phyloP scores from a whole-genome alignment of 2,329 filamentous ascomycete genomes.

The Aspergillus chevalieri region DNA sequence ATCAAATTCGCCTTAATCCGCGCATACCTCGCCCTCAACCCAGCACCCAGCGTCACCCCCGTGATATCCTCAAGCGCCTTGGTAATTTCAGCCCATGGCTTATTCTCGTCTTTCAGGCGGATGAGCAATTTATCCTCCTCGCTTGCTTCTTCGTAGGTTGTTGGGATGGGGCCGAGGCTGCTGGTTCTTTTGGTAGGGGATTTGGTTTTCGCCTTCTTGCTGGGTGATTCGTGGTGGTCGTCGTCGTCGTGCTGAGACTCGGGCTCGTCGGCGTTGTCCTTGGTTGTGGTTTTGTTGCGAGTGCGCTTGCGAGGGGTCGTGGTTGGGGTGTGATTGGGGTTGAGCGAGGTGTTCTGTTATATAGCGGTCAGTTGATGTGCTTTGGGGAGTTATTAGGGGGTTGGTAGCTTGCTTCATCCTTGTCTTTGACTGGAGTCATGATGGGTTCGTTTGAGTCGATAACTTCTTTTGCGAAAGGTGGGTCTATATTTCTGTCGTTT shows the following conservation, averaged over 20 bases:
- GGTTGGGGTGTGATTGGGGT: background rate
- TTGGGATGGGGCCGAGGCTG: constrained; percentile 15
- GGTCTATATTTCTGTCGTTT: too few relatives aligned
- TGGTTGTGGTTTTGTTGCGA: constrained; percentile 10
- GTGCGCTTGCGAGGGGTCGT: constrained; percentile 15
- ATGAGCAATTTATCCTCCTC: background rate
- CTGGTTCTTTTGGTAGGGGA: constrained; percentile 4
- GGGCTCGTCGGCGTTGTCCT: background rate
- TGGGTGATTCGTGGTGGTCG: background rate
- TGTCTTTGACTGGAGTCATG: too few relatives aligned
- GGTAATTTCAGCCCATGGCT: background rate
- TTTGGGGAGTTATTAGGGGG: too few relatives aligned
- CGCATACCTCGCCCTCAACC: background rate
- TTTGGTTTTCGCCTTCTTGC: constrained; percentile 10
- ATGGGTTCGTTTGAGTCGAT: too few relatives aligned
- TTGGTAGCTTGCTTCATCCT: too few relatives aligned
- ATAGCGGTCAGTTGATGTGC: too few relatives aligned
- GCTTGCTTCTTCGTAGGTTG: constrained; percentile 9
- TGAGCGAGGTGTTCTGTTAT: background rate
- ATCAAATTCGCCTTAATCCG: constrained; percentile 2
- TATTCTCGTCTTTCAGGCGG: background rate
- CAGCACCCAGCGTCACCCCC: background rate
- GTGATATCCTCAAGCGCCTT: background rate
- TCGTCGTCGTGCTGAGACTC: background rate
- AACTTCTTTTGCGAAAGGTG: too few relatives aligned